Evolutionary conservation across 352 stramenopile species (phyloP).

Genomic region (Pythium aquatile): DNA sequence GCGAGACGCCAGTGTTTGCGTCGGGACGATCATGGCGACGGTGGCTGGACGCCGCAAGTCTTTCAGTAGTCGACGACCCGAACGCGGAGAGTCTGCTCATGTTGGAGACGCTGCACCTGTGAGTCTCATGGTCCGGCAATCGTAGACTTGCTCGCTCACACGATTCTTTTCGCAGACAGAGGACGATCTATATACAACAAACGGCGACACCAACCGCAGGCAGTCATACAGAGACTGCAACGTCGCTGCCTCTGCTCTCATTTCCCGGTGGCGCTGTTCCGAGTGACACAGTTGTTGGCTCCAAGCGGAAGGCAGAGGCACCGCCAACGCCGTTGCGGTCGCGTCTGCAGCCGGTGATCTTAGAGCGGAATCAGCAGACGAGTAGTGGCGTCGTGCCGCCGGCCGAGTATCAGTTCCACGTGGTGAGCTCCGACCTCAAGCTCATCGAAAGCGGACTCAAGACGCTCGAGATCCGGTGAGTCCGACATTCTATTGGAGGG

Average conservation of each 20-base stretch:
- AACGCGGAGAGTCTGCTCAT: constrained; percentile 64
- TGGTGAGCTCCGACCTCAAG: constrained; percentile 39
- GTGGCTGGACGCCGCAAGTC: constrained; percentile 29
- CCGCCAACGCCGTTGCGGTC: not conserved
- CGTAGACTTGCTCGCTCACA: not conserved
- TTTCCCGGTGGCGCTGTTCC: not conserved
- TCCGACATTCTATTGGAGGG: not conserved
- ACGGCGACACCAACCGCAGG: not conserved
- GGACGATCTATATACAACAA: not conserved
- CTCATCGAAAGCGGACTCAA: constrained; percentile 52
- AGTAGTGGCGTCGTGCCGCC: constrained; percentile 21
- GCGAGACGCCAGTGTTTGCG: constrained; percentile 19
- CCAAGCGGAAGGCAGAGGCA: constrained; percentile 13
- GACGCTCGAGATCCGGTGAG: constrained; percentile 63
- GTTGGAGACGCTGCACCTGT: constrained; percentile 62
- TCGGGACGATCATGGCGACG: constrained; percentile 20
- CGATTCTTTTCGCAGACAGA: constrained; percentile 5
- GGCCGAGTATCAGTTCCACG: constrained; percentile 58
- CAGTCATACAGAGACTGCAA: not conserved
- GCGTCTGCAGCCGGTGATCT: constrained; percentile 1
- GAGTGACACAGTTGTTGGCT: not conserved
- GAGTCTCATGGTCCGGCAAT: constrained; percentile 1
- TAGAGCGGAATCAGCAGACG: constrained; percentile 12
- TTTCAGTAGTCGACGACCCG: constrained; percentile 43
- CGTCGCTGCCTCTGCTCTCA: constrained; percentile 7